These are phyloP conservation scores for Turritis glabra DNA, from an alignment of 345 rosid genomes.

Conservation along the genomic window DNA sequence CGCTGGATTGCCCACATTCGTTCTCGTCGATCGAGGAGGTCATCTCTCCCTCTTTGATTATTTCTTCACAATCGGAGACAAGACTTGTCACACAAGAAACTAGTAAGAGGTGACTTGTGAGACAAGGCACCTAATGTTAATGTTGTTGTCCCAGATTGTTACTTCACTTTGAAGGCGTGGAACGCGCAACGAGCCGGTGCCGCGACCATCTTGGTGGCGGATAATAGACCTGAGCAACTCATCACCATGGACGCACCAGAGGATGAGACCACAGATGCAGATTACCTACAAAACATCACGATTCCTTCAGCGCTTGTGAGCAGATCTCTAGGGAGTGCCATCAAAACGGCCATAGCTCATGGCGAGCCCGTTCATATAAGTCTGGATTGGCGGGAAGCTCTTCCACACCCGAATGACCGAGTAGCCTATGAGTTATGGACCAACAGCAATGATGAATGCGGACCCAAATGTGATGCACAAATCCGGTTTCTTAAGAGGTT, in stretches of 20 bases:
- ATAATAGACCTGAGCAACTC: conserved; percentile 74
- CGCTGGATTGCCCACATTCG: conserved; percentile 76
- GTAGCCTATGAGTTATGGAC: conserved; percentile 67
- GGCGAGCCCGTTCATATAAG: conserved; percentile 45
- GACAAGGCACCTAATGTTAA: not conserved
- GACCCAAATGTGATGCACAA: conserved; percentile 54
- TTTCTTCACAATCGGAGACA: not conserved
- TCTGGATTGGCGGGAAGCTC: conserved; percentile 59
- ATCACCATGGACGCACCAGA: conserved; percentile 94
- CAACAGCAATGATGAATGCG: conserved; percentile 60
- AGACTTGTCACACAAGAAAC: not conserved
- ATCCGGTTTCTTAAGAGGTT: conserved; percentile 56
- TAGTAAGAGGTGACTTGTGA: not conserved
- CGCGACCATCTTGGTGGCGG: conserved; percentile 90
- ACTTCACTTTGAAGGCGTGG: conserved; percentile 94
- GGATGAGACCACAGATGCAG: conserved; percentile 64
- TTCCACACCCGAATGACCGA: conserved; percentile 61
- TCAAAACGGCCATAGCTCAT: conserved; percentile 56
- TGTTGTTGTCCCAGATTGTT: conserved; percentile 63
- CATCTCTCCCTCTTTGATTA: not conserved
- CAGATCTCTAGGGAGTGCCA: conserved; percentile 65
- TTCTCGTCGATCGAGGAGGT: conserved; percentile 97
- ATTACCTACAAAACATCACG: conserved; percentile 87
- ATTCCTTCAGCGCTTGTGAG: conserved; percentile 91
- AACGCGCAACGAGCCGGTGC: conserved; percentile 97